Evolutionary conservation across 1,284 basidiomycete genomes (phyloP).

Genomic region (Pseudozyma thailandica): DNA sequence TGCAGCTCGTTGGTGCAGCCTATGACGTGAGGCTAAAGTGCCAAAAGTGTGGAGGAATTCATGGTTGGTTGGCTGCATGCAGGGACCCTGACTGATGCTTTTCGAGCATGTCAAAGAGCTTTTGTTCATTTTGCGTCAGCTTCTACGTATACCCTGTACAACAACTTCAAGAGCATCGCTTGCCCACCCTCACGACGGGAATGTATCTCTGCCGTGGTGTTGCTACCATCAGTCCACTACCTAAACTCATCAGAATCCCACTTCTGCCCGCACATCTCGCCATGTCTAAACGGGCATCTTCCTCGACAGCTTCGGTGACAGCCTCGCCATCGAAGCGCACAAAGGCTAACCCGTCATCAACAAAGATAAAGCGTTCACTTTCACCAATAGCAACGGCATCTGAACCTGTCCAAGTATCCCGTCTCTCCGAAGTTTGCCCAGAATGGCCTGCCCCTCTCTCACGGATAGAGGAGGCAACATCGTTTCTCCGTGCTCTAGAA

Average conservation of each 20-base stretch:
- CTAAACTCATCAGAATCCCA: too few species aligned
- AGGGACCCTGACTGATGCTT: slow-evolving; percentile 16
- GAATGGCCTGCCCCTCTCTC: slow-evolving; percentile 42
- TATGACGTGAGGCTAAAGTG: slow-evolving; percentile 17
- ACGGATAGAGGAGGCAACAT: slow-evolving; percentile 26
- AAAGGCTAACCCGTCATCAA: background rate
- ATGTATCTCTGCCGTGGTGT: slow-evolving; percentile 6
- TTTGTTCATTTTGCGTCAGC: too few species aligned
- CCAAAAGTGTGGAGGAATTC: slow-evolving; percentile 1
- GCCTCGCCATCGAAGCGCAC: background rate
- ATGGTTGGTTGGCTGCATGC: background rate
- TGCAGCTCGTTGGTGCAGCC: background rate
- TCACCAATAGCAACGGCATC: slow-evolving; percentile 1
- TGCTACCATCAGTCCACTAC: background rate
- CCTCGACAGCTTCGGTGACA: background rate
- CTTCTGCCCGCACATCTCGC: background rate
- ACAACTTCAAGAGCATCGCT: too few species aligned
- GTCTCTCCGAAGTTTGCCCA: slow-evolving; percentile 16
- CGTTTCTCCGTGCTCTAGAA: slow-evolving; percentile 24
- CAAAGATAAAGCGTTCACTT: background rate
- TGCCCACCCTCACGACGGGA: background rate
- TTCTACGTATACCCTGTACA: too few species aligned
- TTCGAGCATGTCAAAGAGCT: too few species aligned
- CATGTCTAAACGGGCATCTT: slow-evolving; percentile 23
- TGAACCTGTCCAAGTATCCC: slow-evolving; percentile 21